Conservation (phyloP, 2,329 filamentous ascomycete genomes). For the Gyromitra esculenta region DNA sequence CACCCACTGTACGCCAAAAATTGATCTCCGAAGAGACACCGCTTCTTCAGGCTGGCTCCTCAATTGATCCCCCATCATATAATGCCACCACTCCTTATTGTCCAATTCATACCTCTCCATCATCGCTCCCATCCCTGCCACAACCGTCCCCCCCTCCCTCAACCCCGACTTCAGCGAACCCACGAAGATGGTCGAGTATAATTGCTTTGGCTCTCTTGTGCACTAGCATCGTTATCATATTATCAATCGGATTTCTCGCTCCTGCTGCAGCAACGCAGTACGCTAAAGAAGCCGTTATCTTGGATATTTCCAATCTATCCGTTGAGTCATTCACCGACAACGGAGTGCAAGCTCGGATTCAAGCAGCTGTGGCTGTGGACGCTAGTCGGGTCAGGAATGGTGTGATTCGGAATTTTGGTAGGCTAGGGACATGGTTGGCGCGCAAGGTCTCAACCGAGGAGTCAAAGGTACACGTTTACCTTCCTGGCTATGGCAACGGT, state of each 20-base stretch:
- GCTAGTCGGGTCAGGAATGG: constrained; percentile 76
- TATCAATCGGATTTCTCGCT: constrained; percentile 81
- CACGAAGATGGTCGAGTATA: constrained; percentile 75
- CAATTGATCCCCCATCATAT: constrained; percentile 1
- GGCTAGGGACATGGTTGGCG: constrained; percentile 81
- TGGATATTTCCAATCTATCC: constrained; percentile 84
- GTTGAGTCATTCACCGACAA: constrained; percentile 83
- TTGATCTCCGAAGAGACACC: constrained; percentile 28
- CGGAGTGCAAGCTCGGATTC: constrained; percentile 80
- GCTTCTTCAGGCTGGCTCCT: constrained; percentile 9
- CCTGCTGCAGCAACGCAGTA: constrained; percentile 86
- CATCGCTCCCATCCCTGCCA: neutral
- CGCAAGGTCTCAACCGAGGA: constrained; percentile 75
- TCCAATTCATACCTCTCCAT: constrained; percentile 25
- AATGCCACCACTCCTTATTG: neutral
- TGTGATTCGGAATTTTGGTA: constrained; percentile 77
- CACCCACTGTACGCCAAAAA: neutral
- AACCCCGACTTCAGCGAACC: neutral
- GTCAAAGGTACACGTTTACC: constrained; percentile 77
- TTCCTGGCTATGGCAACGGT: constrained; percentile 83
- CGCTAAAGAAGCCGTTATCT: constrained; percentile 80
- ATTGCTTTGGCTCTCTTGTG: constrained; percentile 76
- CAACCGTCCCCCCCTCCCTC: neutral
- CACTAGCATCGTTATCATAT: constrained; percentile 71
- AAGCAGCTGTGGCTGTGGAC: constrained; percentile 84